Percentiles rank a stretch among this genome's conserved stretches.
Evolutionary conservation across 352 stramenopile genomes (phyloP).

Genomic region (Salisapilia sapeloensis): DNA sequence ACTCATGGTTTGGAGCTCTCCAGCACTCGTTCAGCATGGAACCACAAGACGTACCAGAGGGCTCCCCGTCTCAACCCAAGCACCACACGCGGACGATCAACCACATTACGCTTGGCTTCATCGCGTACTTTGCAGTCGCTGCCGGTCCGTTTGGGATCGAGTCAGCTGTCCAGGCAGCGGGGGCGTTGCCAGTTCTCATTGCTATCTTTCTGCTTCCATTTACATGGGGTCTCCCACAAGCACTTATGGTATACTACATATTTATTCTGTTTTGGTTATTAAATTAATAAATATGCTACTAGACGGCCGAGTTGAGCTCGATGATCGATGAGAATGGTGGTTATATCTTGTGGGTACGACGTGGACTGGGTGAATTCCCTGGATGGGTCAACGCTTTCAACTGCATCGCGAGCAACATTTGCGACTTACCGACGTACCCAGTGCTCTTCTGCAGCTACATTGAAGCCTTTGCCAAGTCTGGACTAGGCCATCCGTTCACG

Average conservation of each 20-base stretch:
- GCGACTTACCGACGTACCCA: slow-evolving; percentile 67
- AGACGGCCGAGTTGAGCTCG: slow-evolving; percentile 65
- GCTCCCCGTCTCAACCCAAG: slow-evolving; percentile 17
- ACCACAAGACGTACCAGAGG: background rate
- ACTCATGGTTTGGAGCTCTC: slow-evolving; percentile 29
- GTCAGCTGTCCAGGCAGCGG: slow-evolving; percentile 50
- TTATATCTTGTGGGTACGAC: slow-evolving; percentile 77
- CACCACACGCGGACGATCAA: slow-evolving; percentile 62
- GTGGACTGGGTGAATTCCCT: slow-evolving; percentile 56
- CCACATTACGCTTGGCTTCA: slow-evolving; percentile 68
- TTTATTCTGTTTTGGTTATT: background rate
- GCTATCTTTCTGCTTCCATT: slow-evolving; percentile 59
- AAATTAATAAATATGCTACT: slow-evolving; percentile 1
- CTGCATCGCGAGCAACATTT: slow-evolving; percentile 71
- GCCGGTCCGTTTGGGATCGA: slow-evolving; percentile 66
- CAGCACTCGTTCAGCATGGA: background rate
- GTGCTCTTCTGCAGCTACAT: slow-evolving; percentile 78
- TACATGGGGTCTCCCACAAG: slow-evolving; percentile 69
- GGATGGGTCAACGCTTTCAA: slow-evolving; percentile 79
- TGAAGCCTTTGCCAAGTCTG: slow-evolving; percentile 51
- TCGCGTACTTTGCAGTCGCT: slow-evolving; percentile 71
- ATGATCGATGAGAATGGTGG: slow-evolving; percentile 78
- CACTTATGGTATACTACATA: slow-evolving; percentile 38
- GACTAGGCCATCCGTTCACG: slow-evolving; percentile 30
- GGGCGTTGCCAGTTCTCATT: slow-evolving; percentile 47